These are phyloP conservation scores for Stagonosporopsis cucurbitacearum DNA, from an alignment of 2,329 filamentous ascomycete species.

Conservation along the genomic window DNA sequence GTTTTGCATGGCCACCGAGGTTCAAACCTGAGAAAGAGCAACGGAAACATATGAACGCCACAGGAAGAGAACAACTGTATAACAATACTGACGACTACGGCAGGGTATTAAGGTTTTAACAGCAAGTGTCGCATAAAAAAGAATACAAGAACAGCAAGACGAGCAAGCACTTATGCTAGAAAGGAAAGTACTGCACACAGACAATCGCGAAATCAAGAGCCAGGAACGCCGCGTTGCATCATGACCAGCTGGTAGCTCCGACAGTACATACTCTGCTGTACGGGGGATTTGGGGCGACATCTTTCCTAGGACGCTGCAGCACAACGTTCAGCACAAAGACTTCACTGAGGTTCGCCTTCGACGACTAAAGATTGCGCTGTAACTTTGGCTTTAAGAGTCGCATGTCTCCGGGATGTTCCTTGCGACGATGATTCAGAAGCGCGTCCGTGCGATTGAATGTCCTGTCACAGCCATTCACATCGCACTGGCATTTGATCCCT, in stretches of 20 bases:
- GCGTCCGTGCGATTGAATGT: not conserved
- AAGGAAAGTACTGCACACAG: too few relatives aligned
- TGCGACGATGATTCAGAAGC: conserved; percentile 1
- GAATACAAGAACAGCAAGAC: not conserved
- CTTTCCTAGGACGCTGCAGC: too few relatives aligned
- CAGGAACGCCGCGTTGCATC: too few relatives aligned
- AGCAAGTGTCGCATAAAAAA: not conserved
- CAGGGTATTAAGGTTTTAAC: not conserved
- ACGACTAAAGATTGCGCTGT: not conserved
- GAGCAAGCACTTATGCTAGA: not conserved
- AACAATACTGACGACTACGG: too few relatives aligned
- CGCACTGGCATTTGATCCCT: not conserved
- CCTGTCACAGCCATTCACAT: not conserved
- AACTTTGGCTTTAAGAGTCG: not conserved
- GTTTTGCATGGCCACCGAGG: not conserved
- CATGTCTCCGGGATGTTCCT: not conserved
- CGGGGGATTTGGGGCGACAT: too few relatives aligned
- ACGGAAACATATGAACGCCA: too few relatives aligned
- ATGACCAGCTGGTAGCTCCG: not conserved
- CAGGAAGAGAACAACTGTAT: too few relatives aligned
- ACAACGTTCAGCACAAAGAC: too few relatives aligned
- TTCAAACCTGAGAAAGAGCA: too few relatives aligned
- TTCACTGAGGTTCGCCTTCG: not conserved
- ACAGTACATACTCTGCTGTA: too few relatives aligned
- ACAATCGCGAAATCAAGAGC: too few relatives aligned